phyloP scores from a whole-genome alignment of 2,329 filamentous ascomycete genomes.

The Akanthomyces dipterigenus region DNA sequence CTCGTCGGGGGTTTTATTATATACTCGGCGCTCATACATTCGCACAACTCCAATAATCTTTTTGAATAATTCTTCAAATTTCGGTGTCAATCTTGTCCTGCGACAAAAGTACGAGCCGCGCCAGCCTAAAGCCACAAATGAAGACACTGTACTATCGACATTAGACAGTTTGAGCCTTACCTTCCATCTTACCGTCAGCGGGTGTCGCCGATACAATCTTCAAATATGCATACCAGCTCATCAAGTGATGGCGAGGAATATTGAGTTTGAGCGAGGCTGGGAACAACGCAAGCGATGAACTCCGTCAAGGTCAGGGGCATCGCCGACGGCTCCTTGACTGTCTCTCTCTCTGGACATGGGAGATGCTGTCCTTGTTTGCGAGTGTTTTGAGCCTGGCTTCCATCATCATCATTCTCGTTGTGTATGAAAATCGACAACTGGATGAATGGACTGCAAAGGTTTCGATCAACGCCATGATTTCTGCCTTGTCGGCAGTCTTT shows the following conservation, averaged over 20 bases:
- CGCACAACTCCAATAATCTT: background rate
- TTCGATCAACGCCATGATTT: constrained; percentile 2
- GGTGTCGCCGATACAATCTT: background rate
- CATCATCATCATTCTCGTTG: background rate
- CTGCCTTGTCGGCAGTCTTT: background rate
- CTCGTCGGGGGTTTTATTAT: background rate
- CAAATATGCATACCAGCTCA: background rate
- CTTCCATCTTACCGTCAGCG: background rate
- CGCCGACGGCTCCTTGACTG: background rate
- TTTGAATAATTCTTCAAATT: too few relatives aligned
- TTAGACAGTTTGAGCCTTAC: background rate
- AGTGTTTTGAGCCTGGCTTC: background rate
- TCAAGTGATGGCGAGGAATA: background rate
- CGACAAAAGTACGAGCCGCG: background rate
- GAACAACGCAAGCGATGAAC: background rate
- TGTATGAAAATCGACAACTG: background rate
- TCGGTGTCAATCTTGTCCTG: background rate
- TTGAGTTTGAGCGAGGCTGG: background rate
- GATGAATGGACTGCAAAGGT: background rate
- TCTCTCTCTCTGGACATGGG: background rate
- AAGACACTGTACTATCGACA: background rate
- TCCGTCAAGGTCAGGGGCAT: background rate
- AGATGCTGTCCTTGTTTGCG: background rate
- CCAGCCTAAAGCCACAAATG: background rate
- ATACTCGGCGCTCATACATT: background rate